A percentile compares a stretch with the other conserved stretches of the same genome.
Evolutionary conservation across 768 basidiomycete species (phyloP).

Genomic region (Dioszegia crocea): DNA sequence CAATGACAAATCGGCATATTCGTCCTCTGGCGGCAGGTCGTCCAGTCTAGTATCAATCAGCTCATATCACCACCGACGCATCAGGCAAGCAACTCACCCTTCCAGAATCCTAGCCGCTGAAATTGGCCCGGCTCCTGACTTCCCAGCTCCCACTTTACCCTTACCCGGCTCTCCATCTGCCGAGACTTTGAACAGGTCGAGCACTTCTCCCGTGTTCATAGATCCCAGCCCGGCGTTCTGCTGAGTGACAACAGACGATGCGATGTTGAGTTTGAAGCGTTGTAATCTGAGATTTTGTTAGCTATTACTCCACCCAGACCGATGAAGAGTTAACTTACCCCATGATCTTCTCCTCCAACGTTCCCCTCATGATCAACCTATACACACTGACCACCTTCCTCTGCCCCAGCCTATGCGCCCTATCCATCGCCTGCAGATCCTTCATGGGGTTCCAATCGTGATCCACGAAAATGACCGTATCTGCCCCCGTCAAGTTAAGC

Average conservation of each 20-base stretch:
- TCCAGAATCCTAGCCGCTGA: slow-evolving; percentile 79
- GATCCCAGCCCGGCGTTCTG: slow-evolving; percentile 89
- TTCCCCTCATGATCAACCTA: slow-evolving; percentile 92
- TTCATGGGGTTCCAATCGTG: slow-evolving; percentile 99
- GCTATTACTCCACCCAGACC: background rate
- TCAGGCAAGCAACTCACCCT: slow-evolving; percentile 53
- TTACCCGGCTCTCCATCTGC: slow-evolving; percentile 62
- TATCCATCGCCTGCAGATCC: slow-evolving; percentile 98
- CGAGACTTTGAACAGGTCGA: slow-evolving; percentile 75
- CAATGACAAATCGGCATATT: slow-evolving; percentile 82
- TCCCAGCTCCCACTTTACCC: slow-evolving; percentile 45
- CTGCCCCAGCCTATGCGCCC: slow-evolving; percentile 95
- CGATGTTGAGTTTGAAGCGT: slow-evolving; percentile 98
- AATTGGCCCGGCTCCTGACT: slow-evolving; percentile 56
- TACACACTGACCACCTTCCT: slow-evolving; percentile 99
- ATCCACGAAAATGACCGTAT: slow-evolving; percentile 98
- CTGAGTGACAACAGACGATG: slow-evolving; percentile 92
- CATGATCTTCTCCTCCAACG: slow-evolving; percentile 99
- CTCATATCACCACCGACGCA: background rate
- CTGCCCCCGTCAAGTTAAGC: slow-evolving; percentile 91
- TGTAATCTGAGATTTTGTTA: slow-evolving; percentile 64
- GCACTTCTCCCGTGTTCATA: slow-evolving; percentile 95
- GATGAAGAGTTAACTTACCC: slow-evolving; percentile 60
- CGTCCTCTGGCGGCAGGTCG: slow-evolving; percentile 85
- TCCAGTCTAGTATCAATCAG: slow-evolving; percentile 56